Base-by-base conservation (phyloP, 1,139 yeast species). In the Saccharomyces hybrid region DNA sequence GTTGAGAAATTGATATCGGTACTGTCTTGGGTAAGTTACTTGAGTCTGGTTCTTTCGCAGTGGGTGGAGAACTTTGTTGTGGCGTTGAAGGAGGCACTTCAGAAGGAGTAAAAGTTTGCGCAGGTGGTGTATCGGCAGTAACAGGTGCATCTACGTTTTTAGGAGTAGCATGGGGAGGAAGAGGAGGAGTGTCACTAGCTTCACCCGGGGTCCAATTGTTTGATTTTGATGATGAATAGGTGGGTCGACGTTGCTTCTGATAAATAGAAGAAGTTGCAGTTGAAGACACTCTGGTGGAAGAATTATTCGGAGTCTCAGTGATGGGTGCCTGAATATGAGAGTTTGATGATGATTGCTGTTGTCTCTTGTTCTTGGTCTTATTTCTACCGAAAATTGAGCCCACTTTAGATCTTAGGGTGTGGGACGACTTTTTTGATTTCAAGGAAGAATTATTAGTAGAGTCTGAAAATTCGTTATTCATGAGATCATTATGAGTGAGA, bases 381-480 rank as follows among this genome's bases (percentile, higher is more conserved):
- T 81, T 83, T 60, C 87, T 80, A 48, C 86, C 84, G 68, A 90
- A 86, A 57, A 90, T 83, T 0, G 96, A 88, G 16, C 96, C 96
- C 46, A 90, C 90, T 66, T 76, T 83, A 5, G 95, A 86, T 67
- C 84, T 82, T 64, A 90, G 73, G 58, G 79, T 82, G 47, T 65
- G 64, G 9, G 65, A 53, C 1, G 69, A 59, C 52, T 67, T 66
- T 51, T 66, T 68, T 7, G 50, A 52, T 31, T 59, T 61, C 44
- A 63, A 51, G 7, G 64, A 57, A 5, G 46, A 34, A 50, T 64
- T 63, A 50, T 64, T 63, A 20, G 53, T 46, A 25, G 66, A 55
- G 49, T 63, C 63, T 6, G 70, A 66, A 52, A 66, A 66, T 46
- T 63, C 65, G 34, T 62, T 57, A 53, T 64, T 62, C 64, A 66